phyloP scores from a whole-genome alignment of 2,329 filamentous ascomycete species.

The Fusarium heterosporum region DNA sequence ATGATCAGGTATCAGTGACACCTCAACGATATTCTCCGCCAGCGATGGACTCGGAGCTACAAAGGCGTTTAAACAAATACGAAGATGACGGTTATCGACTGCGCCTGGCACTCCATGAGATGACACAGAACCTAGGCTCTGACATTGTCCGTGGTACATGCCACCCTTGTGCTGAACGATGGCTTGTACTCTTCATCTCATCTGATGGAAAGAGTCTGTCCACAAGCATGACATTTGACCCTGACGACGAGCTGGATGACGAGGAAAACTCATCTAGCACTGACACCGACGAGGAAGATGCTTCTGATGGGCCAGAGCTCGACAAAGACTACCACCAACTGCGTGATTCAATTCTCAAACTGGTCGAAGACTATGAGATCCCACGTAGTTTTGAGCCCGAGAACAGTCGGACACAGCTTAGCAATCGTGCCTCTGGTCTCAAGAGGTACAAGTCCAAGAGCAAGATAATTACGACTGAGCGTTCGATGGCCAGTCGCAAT shows the following conservation, averaged over 20 bases:
- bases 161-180: constrained; percentile 84
- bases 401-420: constrained; percentile 72
- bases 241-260: constrained; percentile 73
- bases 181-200: constrained; percentile 84
- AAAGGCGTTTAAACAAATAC: constrained; percentile 62
- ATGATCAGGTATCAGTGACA: constrained; percentile 63
- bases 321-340: constrained; percentile 85
- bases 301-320: constrained; percentile 70
- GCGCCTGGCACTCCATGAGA: constrained; percentile 75
- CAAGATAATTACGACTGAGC: constrained; percentile 64
- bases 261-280: constrained; percentile 72
- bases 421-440: constrained; percentile 73
- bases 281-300: constrained; percentile 71
- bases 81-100: constrained; percentile 75
- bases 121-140: constrained; percentile 72
- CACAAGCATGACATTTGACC: constrained; percentile 78
- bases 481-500: constrained; percentile 67
- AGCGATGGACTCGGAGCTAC: constrained; percentile 58
- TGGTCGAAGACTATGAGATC: constrained; percentile 86
- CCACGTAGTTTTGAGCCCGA: constrained; percentile 73
- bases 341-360: constrained; percentile 81
- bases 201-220: constrained; percentile 77
- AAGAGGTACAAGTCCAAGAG: constrained; percentile 72
- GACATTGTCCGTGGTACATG: constrained; percentile 75
- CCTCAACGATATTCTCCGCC: constrained; percentile 68